These are phyloP conservation scores for Plenodomus lindquistii DNA, from an alignment of 2,329 filamentous ascomycete genomes.

Conservation along the genomic window DNA sequence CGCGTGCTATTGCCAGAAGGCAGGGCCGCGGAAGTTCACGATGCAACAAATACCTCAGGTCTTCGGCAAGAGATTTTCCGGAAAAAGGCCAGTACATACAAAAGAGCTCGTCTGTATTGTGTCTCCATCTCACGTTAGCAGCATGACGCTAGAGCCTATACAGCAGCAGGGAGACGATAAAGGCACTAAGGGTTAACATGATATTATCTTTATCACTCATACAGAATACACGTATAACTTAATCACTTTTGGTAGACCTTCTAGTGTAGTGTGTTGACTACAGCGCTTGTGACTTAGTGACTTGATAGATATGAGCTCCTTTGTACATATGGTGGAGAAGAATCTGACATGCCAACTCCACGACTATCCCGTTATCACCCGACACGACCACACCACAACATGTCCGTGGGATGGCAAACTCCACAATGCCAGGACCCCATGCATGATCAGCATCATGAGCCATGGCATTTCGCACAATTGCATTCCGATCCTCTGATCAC, in stretches of 20 bases:
- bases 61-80: background rate
- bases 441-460: background rate
- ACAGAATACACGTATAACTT: too few relatives aligned
- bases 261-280: too few relatives aligned
- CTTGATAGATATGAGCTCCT: too few relatives aligned
- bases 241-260: too few relatives aligned
- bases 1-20: background rate
- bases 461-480: background rate
- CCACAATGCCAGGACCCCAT: background rate
- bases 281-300: too few relatives aligned
- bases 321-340: background rate
- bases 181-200: too few relatives aligned
- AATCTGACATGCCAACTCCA: background rate
- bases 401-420: background rate
- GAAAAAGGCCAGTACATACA: too few relatives aligned
- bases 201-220: too few relatives aligned
- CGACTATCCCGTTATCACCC: background rate
- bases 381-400: background rate
- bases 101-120: too few relatives aligned
- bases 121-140: too few relatives aligned
- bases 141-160: too few relatives aligned
- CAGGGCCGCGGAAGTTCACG: background rate
- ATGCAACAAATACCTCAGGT: background rate
- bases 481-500: constrained; percentile 5
- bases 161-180: too few relatives aligned